Conservation (phyloP, 305 asterid species). For the Solanum hybrid region DNA sequence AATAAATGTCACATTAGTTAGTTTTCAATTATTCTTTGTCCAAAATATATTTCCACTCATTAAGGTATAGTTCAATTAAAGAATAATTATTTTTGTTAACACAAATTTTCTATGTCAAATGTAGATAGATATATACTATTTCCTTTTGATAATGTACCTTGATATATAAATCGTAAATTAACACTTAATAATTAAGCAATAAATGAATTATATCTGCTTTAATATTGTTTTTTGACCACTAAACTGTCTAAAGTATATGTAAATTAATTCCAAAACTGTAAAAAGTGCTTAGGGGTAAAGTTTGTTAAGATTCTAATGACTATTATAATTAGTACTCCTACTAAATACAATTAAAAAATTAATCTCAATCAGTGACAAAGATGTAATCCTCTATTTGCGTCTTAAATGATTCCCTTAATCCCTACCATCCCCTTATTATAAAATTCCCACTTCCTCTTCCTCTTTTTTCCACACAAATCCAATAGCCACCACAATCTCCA, state of each 20-base stretch:
- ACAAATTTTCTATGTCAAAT: too few species aligned
- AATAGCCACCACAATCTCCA: conserved; percentile 7
- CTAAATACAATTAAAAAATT: conserved; percentile 3
- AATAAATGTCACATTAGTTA: background rate
- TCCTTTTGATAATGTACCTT: background rate
- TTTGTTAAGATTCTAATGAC: background rate
- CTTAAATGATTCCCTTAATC: conserved; percentile 46
- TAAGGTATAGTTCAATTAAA: too few species aligned
- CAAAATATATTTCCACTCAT: background rate
- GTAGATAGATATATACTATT: background rate
- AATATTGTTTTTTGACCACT: background rate
- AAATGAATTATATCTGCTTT: background rate
- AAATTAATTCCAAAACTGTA: background rate
- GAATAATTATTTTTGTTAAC: too few species aligned
- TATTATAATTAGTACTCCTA: background rate
- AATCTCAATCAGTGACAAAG: conserved; percentile 49
- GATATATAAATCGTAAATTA: background rate
- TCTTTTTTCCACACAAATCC: background rate
- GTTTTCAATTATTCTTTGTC: background rate
- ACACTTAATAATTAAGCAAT: background rate
- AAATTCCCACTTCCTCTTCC: conserved; percentile 13
- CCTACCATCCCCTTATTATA: conserved; percentile 38
- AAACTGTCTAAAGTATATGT: background rate
- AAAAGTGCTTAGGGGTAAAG: background rate
- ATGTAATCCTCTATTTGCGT: conserved; percentile 41